Conservation (phyloP, 2,329 filamentous ascomycete species). For the Dactylonectria estremocensis region DNA sequence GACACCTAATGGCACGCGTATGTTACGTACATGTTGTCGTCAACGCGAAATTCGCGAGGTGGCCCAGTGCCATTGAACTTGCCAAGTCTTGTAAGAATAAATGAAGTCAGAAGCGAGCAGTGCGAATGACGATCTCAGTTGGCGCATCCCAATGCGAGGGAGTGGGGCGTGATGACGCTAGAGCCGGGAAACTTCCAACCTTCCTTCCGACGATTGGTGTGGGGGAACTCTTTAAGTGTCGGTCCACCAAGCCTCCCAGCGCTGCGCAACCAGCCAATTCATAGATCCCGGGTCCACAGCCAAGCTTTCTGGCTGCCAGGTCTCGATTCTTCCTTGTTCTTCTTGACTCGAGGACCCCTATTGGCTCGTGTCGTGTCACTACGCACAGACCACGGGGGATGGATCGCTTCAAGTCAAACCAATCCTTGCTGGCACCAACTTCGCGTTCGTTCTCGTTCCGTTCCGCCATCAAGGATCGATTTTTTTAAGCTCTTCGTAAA, state of each 20-base stretch:
- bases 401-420: no score
- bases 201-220: background rate
- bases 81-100: background rate
- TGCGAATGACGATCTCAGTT: background rate
- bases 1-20: background rate
- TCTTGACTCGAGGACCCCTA: no score
- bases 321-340: no score
- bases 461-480: no score
- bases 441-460: no score
- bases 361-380: conserved; percentile 49
- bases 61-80: background rate
- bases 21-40: background rate
- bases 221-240: background rate
- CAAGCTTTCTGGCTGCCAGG: no score
- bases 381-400: no score
- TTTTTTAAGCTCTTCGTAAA: no score
- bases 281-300: no score
- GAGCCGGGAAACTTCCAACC: background rate
- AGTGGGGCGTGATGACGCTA: no score
- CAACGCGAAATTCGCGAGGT: background rate
- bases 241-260: background rate
- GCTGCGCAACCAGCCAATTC: background rate
- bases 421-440: no score
- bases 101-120: background rate
- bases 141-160: background rate